Percentiles rank a stretch among this genome's conserved stretches.
Conservation (phyloP, 768 basidiomycete species). For the Rhodotorula paludigena region DNA sequence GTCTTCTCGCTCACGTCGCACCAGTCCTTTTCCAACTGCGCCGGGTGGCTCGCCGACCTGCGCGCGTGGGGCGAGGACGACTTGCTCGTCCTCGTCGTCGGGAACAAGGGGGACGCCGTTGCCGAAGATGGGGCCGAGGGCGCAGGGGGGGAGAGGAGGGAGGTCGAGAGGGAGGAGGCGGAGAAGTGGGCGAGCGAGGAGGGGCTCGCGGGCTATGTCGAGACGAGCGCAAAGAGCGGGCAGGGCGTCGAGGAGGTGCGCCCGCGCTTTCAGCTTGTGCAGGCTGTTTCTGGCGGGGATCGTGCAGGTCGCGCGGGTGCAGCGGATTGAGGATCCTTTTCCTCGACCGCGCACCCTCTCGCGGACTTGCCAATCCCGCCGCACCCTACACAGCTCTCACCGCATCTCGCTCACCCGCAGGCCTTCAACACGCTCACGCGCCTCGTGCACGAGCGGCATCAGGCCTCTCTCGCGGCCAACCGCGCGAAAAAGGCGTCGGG, state of each 20-base stretch:
- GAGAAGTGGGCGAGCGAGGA: slow-evolving; percentile 34
- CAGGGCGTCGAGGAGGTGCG: slow-evolving; percentile 39
- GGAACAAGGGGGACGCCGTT: slow-evolving; percentile 72
- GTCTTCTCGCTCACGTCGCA: slow-evolving; percentile 55
- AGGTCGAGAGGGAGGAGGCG: slow-evolving; percentile 31
- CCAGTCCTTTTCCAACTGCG: slow-evolving; percentile 73
- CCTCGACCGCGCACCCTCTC: background rate
- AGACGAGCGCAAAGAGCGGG: slow-evolving; percentile 40
- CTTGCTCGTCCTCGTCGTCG: slow-evolving; percentile 55
- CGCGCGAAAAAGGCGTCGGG: slow-evolving; percentile 1
- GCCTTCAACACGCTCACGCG: slow-evolving; percentile 31
- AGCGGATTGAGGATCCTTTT: too few species aligned
- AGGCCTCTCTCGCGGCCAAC: slow-evolving; percentile 12
- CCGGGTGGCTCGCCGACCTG: slow-evolving; percentile 87
- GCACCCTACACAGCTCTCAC: background rate
- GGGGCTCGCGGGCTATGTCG: slow-evolving; percentile 38
- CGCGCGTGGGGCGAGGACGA: slow-evolving; percentile 85
- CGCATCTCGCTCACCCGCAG: background rate
- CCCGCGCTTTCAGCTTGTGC: background rate
- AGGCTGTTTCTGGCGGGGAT: background rate
- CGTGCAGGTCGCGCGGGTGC: too few species aligned
- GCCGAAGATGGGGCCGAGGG: background rate
- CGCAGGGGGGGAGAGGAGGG: slow-evolving; percentile 19
- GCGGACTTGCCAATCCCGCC: background rate
- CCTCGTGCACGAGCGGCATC: slow-evolving; percentile 18